Evolutionary conservation across 257 asterid species (phyloP), one percentile per base, ranked within the genome.

Genomic region (Pogostemon cablin): DNA sequence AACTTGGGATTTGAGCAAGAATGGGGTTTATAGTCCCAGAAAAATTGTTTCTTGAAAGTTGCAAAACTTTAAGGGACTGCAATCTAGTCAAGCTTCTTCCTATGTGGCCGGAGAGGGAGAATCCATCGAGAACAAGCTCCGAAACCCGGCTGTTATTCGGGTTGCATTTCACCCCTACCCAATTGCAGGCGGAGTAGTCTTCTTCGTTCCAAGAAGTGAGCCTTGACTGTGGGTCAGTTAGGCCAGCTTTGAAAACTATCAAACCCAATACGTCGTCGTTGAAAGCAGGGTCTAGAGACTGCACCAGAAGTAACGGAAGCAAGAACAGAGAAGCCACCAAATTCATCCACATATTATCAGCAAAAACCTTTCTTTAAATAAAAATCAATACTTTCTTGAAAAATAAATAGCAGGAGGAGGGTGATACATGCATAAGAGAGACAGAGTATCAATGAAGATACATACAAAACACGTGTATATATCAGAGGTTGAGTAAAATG

Each of bases 231-330:
- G 95, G 91, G 90, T 91, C 96, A 42, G 68, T 49, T 0, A 91
- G 55, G 25, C 87, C 96, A 6, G 95, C 85, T 72, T 89, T 91
- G 76, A 91, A 83, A 44, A 86, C 96, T 37, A 91, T 89, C 69
- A 91, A 72, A 9, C 92, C 97, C 86, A 91, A 75, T 25, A 89
- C 88, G 84, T 91, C 97, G 82, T 89, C 97, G 80, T 86, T 87
- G 74, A 91, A 88, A 62, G 90, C 84, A 1, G 96, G 82, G 79
- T 80, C 92, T 3, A 70, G 6, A 46, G 87, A 84, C 35, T 77
- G 58, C 10, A 70, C 82, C 40, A 72, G 46, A 42, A 83, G 71
- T 25, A 68, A 35, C 0, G 81, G 84, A 55, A 67, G n/a, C 20
- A 83, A 20, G 32, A 80, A 49, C 15, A 85, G 48, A 77, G 77